A percentile compares a stretch with the other conserved stretches of the same genome.
Conservation (phyloP, 2,329 filamentous ascomycete species). For the Phialophora tarda region DNA sequence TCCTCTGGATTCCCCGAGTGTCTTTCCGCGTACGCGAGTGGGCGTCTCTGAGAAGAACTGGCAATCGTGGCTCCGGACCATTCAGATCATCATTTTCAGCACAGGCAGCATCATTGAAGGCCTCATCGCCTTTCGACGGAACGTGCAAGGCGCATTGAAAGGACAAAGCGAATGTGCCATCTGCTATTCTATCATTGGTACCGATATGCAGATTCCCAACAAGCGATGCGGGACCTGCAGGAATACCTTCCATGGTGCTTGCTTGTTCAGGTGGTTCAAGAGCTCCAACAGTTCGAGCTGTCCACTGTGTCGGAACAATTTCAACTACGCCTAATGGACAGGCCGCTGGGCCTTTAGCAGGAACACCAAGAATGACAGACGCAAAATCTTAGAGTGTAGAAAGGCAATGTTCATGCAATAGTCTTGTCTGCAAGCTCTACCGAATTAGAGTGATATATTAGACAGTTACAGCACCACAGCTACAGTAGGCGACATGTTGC, state of each 20-base stretch:
- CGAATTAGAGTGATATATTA: background rate
- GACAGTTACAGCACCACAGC: background rate
- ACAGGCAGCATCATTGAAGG: slow-evolving; percentile 89
- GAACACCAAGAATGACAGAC: background rate
- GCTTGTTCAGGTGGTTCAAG: slow-evolving; percentile 97
- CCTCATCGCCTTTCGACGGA: slow-evolving; percentile 80
- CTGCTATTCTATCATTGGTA: slow-evolving; percentile 92
- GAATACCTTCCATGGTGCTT: slow-evolving; percentile 87
- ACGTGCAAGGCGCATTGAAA: slow-evolving; percentile 85
- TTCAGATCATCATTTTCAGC: slow-evolving; percentile 91
- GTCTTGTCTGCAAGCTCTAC: background rate
- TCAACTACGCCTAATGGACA: slow-evolving; percentile 62
- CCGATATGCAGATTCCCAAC: slow-evolving; percentile 86
- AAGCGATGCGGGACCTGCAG: slow-evolving; percentile 92
- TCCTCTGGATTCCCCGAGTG: slow-evolving; percentile 77
- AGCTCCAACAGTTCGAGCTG: slow-evolving; percentile 90
- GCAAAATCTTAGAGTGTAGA: background rate
- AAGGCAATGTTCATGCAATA: background rate
- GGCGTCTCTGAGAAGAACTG: slow-evolving; percentile 90
- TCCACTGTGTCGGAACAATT: slow-evolving; percentile 88
- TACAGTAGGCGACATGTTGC: background rate
- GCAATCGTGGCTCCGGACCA: slow-evolving; percentile 86
- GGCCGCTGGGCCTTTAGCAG: too few species aligned
- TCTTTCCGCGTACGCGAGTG: slow-evolving; percentile 79
- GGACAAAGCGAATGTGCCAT: slow-evolving; percentile 96